Conservation (phyloP, 768 basidiomycete species). For the Termitomyces sp. region DNA sequence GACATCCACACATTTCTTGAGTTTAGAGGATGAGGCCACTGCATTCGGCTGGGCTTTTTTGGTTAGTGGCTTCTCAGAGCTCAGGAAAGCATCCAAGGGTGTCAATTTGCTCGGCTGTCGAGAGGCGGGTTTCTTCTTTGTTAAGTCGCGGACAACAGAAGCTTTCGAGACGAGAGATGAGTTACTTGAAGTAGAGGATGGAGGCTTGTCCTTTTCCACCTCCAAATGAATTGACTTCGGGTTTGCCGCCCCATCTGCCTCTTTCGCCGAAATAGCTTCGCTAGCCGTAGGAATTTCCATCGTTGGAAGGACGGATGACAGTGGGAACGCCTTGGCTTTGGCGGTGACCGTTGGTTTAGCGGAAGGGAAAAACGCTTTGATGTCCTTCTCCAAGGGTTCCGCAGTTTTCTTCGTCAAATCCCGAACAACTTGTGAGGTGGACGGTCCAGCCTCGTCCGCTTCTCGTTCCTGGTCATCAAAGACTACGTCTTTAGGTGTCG, state of each 20-base stretch:
- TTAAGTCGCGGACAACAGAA: slow-evolving; percentile 2
- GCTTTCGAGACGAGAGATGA: neutral
- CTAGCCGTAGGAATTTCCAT: neutral
- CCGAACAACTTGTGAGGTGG: slow-evolving; percentile 8
- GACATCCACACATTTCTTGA: neutral
- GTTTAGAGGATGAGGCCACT: neutral
- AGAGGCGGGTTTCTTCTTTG: slow-evolving; percentile 4
- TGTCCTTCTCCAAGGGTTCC: neutral
- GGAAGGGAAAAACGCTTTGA: slow-evolving; percentile 8
- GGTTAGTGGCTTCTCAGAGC: neutral
- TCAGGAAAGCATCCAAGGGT: neutral
- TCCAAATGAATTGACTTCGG: neutral
- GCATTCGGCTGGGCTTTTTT: neutral
- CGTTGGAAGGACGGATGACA: neutral
- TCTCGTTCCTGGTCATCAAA: neutral
- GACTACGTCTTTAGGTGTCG: neutral
- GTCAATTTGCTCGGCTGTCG: neutral
- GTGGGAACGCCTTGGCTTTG: neutral
- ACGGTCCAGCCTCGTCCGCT: neutral
- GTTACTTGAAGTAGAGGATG: neutral
- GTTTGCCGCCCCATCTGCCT: neutral
- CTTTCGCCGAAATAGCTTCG: neutral
- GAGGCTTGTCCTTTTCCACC: neutral
- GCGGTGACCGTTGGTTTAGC: slow-evolving; percentile 1
- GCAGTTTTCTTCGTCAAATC: slow-evolving; percentile 16